Evolutionary conservation across 1,284 basidiomycete species (phyloP), one percentile per base, ranked within the genome.

Genomic region (Sanghuangporus baumii): DNA sequence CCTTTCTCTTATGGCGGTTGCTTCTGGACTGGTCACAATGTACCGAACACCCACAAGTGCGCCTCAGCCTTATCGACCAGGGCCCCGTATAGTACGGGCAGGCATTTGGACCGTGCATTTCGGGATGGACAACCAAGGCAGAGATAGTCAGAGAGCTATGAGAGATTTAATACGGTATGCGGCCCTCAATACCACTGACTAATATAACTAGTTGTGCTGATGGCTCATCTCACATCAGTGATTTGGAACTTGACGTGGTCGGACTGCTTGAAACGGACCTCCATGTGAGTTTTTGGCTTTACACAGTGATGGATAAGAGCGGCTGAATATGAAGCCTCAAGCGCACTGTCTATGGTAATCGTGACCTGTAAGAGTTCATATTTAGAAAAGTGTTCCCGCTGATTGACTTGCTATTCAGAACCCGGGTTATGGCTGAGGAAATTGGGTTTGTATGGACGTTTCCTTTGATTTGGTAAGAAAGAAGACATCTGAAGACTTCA

Each of bases 81-180:
- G 82, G 5, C 81, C 88, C 9, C 79, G 90, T 20, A 79, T 93
- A 20, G 78, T 96, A 52, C 89, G 88, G n/a, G 88, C 90, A 9
- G 95, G 93, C 1, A 95, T 97, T 62, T 96, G 93, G 93, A 96
- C 95, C 0, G 80, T 96, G 34, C 94, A 96, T 73, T 96, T 96
- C 72, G 92, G 91, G 2, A 85, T 94, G 57, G 89, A 94, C 69
- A 88, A 93, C 66, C 81, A 80, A 50, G 93, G 93, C 4, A 80
- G 90, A 66, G 93, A 95, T 70, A 93, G 90, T 71, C 92, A 94
- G 72, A 78, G 87, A 50, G 81, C 89, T 9, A 89, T 96, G 74
- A 80, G 86, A 60, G 83, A 89, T 63, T 74, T 96, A 43, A 80
- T 96, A 38, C 78, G 73, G 86, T 85, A 73, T 20, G 51, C 6